Evolutionary conservation across 352 stramenopile genomes (phyloP).

Genomic region (Phytophthora kernoviae): DNA sequence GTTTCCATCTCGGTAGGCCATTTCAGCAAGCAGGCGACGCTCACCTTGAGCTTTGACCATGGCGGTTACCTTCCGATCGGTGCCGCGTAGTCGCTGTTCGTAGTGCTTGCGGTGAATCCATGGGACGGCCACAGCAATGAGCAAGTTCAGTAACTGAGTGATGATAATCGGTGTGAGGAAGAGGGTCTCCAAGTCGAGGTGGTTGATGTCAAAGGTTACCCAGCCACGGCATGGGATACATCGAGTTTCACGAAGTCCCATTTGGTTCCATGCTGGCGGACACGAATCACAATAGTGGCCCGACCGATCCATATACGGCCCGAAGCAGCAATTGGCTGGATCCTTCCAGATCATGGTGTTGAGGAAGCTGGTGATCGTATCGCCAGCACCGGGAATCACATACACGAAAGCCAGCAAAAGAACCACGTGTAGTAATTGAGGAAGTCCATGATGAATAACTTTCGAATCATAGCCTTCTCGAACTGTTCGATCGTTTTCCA

Average conservation of each 20-base stretch:
- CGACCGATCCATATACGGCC: conserved; percentile 64
- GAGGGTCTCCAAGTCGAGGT: conserved; percentile 79
- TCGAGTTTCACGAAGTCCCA: conserved; percentile 39
- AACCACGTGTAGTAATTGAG: conserved; percentile 92
- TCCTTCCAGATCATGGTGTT: conserved; percentile 82
- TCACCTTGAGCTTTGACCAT: conserved; percentile 73
- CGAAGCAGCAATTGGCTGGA: conserved; percentile 83
- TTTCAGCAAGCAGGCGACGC: conserved; percentile 61
- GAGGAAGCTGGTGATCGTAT: conserved; percentile 83
- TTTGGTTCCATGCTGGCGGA: conserved; percentile 64
- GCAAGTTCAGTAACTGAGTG: conserved; percentile 73
- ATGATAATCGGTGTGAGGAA: conserved; percentile 87
- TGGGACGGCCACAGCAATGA: conserved; percentile 72
- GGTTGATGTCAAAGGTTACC: conserved; percentile 85
- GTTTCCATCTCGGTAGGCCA: conserved; percentile 50
- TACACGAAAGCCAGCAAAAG: conserved; percentile 88
- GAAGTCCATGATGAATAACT: conserved; percentile 87
- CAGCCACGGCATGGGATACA: conserved; percentile 73
- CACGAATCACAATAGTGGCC: conserved; percentile 56
- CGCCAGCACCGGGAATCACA: conserved; percentile 75
- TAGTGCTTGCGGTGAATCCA: conserved; percentile 81
- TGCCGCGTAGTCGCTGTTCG: conserved; percentile 56
- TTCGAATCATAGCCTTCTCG: conserved; percentile 77
- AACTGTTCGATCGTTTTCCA: conserved; percentile 87
- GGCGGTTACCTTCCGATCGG: conserved; percentile 64